These are phyloP conservation scores for Pascua guehoae DNA, from an alignment of 1,284 basidiomycete species.

Conservation along the genomic window DNA sequence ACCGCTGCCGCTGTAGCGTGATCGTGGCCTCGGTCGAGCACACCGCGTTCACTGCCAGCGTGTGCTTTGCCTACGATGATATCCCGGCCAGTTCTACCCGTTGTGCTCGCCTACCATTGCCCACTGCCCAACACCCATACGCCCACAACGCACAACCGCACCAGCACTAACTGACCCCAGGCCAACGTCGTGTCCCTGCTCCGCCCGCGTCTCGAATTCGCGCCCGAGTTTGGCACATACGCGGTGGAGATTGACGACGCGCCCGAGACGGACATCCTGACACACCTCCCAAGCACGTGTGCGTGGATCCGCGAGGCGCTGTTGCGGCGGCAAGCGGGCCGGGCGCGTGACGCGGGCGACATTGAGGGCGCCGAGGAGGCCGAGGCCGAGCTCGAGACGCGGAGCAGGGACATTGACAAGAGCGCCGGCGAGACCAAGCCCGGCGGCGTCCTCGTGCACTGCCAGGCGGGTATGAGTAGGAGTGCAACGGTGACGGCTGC, in stretches of 20 bases:
- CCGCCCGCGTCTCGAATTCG: constrained; percentile 34
- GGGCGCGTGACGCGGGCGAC: not conserved
- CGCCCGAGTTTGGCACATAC: constrained; percentile 33
- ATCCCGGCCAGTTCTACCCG: too few relatives aligned
- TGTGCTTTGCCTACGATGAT: too few relatives aligned
- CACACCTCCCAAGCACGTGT: constrained; percentile 69
- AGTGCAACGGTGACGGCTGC: constrained; percentile 77
- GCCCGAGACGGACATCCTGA: constrained; percentile 61
- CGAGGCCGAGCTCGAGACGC: not conserved
- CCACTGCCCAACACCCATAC: too few relatives aligned
- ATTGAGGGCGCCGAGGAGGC: not conserved
- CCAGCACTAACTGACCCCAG: constrained; percentile 14
- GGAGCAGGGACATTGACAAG: constrained; percentile 3
- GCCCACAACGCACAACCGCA: not conserved
- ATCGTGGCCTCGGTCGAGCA: too few relatives aligned
- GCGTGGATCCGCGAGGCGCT: constrained; percentile 74
- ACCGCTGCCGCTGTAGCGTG: too few relatives aligned
- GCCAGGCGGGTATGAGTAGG: constrained; percentile 78
- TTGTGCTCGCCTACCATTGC: too few relatives aligned
- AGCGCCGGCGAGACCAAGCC: constrained; percentile 53
- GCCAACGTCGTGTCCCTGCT: constrained; percentile 45
- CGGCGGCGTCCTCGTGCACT: constrained; percentile 76
- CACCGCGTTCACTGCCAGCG: too few relatives aligned
- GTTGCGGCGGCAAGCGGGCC: constrained; percentile 19
- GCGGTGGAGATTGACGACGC: constrained; percentile 48